phyloP scores from a whole-genome alignment of 2,329 filamentous ascomycete genomes.

The Orbilia brochopaga region DNA sequence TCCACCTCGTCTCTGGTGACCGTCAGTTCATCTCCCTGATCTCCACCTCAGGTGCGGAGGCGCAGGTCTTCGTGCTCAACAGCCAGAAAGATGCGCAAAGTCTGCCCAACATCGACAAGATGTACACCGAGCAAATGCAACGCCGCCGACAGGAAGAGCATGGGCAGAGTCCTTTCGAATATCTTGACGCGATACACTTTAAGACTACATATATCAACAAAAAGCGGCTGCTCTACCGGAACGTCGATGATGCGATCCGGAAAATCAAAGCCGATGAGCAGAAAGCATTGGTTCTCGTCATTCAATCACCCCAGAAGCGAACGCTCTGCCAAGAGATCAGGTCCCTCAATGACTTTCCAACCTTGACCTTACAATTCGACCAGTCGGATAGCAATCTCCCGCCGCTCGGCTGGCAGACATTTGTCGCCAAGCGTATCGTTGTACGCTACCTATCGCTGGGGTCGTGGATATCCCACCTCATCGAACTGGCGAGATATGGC shows the following conservation, averaged over 20 bases:
- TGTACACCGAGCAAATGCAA: slow-evolving; percentile 78
- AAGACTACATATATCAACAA: slow-evolving; percentile 87
- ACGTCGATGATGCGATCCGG: slow-evolving; percentile 85
- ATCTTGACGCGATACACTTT: slow-evolving; percentile 81
- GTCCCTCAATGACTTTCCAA: slow-evolving; percentile 80
- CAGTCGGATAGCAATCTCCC: slow-evolving; percentile 84
- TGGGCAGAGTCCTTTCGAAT: slow-evolving; percentile 77
- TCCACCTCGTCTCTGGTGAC: slow-evolving; percentile 88
- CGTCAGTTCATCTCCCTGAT: slow-evolving; percentile 93
- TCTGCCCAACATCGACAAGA: slow-evolving; percentile 85
- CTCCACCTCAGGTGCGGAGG: slow-evolving; percentile 78
- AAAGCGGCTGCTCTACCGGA: slow-evolving; percentile 83
- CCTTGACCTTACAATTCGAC: slow-evolving; percentile 80
- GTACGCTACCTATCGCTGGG: slow-evolving; percentile 91
- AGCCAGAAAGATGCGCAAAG: slow-evolving; percentile 80
- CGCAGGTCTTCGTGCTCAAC: slow-evolving; percentile 86
- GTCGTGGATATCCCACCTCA: slow-evolving; percentile 86
- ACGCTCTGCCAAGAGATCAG: slow-evolving; percentile 85
- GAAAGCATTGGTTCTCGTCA: slow-evolving; percentile 79
- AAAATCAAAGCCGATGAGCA: slow-evolving; percentile 86
- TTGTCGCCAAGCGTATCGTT: slow-evolving; percentile 83
- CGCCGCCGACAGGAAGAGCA: slow-evolving; percentile 70
- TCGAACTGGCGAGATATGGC: slow-evolving; percentile 85
- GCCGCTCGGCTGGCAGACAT: slow-evolving; percentile 89
- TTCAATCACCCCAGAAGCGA: slow-evolving; percentile 86